A percentile compares a stretch with the other conserved stretches of the same genome.
These are phyloP conservation scores for Apiotrichum domesticum DNA, from an alignment of 1,284 basidiomycete genomes.

Conservation along the genomic window DNA sequence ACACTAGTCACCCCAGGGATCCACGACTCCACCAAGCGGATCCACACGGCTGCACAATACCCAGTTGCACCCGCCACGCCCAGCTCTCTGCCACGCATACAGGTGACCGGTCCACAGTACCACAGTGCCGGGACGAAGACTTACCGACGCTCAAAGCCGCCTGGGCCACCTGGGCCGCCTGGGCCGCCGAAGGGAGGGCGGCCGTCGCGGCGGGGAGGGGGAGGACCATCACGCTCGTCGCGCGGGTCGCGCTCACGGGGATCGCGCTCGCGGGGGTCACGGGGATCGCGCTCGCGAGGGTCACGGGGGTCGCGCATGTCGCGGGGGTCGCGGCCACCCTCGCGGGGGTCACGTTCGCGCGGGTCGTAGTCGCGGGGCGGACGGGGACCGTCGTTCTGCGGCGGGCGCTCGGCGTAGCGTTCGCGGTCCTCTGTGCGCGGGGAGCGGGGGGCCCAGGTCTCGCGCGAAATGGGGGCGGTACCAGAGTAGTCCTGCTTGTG, in stretches of 20 bases:
- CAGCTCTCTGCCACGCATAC: too few species aligned
- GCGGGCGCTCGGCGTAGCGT: conserved; percentile 13
- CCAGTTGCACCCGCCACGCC: too few species aligned
- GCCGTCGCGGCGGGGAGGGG: background rate
- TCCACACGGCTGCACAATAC: too few species aligned
- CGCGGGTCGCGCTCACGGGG: too few species aligned
- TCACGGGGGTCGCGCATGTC: conserved; percentile 4
- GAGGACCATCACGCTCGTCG: too few species aligned
- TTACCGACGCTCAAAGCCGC: background rate
- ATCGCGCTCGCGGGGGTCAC: background rate
- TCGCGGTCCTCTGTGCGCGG: conserved; percentile 7
- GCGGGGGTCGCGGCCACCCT: background rate
- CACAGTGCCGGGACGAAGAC: background rate
- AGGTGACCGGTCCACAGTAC: too few species aligned
- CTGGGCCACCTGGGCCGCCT: too few species aligned
- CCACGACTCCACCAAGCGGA: too few species aligned
- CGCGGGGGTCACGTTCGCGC: conserved; percentile 6
- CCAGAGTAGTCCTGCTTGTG: conserved; percentile 11
- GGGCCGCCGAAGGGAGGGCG: background rate
- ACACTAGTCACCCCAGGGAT: too few species aligned
- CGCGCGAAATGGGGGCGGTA: conserved; percentile 29
- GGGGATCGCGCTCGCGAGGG: background rate
- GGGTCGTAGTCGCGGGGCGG: background rate
- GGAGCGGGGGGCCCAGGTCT: conserved; percentile 38
- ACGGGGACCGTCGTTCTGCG: conserved; percentile 1